Percentiles rank a stretch among this genome's conserved stretches.
phyloP scores from a whole-genome alignment of 208 protist genomes.

The Leishmania mexicana region DNA sequence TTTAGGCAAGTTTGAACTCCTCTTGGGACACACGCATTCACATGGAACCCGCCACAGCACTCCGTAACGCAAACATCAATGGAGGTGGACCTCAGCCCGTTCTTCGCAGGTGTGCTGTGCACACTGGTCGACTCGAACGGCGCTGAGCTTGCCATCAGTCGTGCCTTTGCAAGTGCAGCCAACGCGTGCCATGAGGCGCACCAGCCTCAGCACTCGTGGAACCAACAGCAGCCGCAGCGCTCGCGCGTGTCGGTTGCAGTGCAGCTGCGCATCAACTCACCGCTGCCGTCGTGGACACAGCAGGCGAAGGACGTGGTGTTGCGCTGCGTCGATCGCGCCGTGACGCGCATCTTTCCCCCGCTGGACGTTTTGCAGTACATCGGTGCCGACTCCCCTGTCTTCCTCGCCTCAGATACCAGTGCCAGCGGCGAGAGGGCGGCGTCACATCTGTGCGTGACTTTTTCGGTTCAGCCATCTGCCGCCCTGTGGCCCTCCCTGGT shows the following conservation, averaged over 20 bases:
- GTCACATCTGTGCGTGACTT: constrained; percentile 8
- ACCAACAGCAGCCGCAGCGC: neutral
- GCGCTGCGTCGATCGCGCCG: constrained; percentile 73
- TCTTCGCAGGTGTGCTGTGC: constrained; percentile 6
- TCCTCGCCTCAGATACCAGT: neutral
- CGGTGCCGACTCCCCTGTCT: constrained; percentile 26
- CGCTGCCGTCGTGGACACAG: constrained; percentile 16
- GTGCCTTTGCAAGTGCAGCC: constrained; percentile 41
- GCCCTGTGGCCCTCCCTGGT: neutral
- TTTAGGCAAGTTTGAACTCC: neutral
- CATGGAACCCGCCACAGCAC: neutral
- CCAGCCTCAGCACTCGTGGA: neutral
- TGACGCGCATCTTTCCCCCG: constrained; percentile 69
- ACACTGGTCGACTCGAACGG: constrained; percentile 3
- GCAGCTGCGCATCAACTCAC: neutral
- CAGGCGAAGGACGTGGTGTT: constrained; percentile 51
- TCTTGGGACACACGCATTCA: neutral
- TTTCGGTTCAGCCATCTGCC: constrained; percentile 25
- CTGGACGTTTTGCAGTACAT: constrained; percentile 72
- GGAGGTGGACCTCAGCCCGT: constrained; percentile 19
- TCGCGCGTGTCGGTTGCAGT: constrained; percentile 3
- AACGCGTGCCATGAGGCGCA: constrained; percentile 11
- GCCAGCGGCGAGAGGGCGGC: too few species aligned
- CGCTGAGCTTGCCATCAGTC: constrained; percentile 34
- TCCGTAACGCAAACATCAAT: neutral